A percentile compares a stretch with the other conserved stretches of the same genome.
phyloP scores from a whole-genome alignment of 495 filamentous ascomycete genomes.

The Aspergillus baeticus region DNA sequence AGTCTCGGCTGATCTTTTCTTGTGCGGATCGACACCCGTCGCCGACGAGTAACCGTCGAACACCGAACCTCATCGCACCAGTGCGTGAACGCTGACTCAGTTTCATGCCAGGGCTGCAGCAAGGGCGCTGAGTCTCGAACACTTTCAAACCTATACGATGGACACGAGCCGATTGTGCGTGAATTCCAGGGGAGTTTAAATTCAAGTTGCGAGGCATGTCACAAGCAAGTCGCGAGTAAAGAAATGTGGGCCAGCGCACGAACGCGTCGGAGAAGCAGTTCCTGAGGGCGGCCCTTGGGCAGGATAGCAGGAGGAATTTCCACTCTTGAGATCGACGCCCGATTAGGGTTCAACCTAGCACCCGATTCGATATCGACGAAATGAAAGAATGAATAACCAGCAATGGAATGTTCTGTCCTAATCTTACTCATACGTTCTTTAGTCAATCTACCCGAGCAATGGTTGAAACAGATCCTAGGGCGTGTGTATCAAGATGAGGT shows the following conservation, averaged over 20 bases:
- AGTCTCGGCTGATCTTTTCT: no score
- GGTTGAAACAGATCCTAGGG: not conserved
- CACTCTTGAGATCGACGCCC: not conserved
- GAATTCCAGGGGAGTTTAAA: not conserved
- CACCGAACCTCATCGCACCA: no score
- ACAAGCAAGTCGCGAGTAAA: not conserved
- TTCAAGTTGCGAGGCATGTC: slow-evolving; percentile 1
- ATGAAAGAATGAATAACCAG: not conserved
- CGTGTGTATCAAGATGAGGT: not conserved
- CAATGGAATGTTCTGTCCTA: slow-evolving; percentile 4
- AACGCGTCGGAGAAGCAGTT: not conserved
- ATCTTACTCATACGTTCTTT: not conserved
- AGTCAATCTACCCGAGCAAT: not conserved
- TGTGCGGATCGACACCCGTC: no score
- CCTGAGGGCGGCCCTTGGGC: not conserved
- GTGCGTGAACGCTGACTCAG: no score
- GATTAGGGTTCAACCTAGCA: not conserved
- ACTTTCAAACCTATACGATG: not conserved
- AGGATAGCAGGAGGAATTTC: not conserved
- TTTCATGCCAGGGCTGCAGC: no score
- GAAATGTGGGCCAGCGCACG: slow-evolving; percentile 3
- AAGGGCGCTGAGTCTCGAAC: not conserved
- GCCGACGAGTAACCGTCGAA: no score
- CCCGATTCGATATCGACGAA: not conserved
- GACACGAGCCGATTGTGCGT: not conserved